Evolutionary conservation across 129 eudicot species (phyloP).

Genomic region (Ambrosia trifida): DNA sequence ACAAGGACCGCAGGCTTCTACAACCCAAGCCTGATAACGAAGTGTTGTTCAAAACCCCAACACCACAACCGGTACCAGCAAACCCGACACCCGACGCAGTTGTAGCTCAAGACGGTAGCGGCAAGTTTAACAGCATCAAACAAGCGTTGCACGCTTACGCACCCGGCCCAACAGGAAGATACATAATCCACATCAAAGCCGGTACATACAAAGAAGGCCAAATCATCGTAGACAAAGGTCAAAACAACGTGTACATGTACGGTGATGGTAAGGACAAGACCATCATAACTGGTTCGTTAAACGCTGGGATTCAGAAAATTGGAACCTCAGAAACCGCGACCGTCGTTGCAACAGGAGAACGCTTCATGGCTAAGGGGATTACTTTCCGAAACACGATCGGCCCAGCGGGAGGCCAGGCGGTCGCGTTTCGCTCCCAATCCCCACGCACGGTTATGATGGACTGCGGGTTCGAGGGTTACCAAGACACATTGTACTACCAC

Average conservation of each 20-base stretch:
- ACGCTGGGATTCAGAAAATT: slow-evolving; percentile 19
- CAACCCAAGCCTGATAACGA: slow-evolving; percentile 14
- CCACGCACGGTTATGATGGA: slow-evolving; percentile 50
- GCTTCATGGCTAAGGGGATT: slow-evolving; percentile 52
- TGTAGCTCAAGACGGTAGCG: slow-evolving; percentile 76
- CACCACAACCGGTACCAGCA: slow-evolving; percentile 32
- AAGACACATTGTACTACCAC: slow-evolving; percentile 70
- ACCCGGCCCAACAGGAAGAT: slow-evolving; percentile 38
- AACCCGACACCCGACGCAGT: slow-evolving; percentile 46
- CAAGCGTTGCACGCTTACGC: slow-evolving; percentile 61
- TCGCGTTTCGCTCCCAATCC: slow-evolving; percentile 49
- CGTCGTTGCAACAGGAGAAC: slow-evolving; percentile 32
- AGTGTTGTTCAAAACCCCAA: slow-evolving; percentile 31
- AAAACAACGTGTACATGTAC: slow-evolving; percentile 52
- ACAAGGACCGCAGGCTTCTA: slow-evolving; percentile 49
- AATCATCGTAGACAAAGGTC: slow-evolving; percentile 33
- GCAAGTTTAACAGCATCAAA: slow-evolving; percentile 53
- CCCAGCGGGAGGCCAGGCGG: slow-evolving; percentile 65
- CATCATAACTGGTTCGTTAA: slow-evolving; percentile 48
- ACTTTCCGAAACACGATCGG: slow-evolving; percentile 56
- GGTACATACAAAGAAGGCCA: slow-evolving; percentile 53
- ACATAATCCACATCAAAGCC: slow-evolving; percentile 55
- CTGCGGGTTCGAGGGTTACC: slow-evolving; percentile 63
- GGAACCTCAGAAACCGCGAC: slow-evolving; percentile 45
- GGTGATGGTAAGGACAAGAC: slow-evolving; percentile 66